These are phyloP conservation scores for Eutypa lata DNA, from an alignment of 2,329 filamentous ascomycete genomes.

Conservation along the genomic window DNA sequence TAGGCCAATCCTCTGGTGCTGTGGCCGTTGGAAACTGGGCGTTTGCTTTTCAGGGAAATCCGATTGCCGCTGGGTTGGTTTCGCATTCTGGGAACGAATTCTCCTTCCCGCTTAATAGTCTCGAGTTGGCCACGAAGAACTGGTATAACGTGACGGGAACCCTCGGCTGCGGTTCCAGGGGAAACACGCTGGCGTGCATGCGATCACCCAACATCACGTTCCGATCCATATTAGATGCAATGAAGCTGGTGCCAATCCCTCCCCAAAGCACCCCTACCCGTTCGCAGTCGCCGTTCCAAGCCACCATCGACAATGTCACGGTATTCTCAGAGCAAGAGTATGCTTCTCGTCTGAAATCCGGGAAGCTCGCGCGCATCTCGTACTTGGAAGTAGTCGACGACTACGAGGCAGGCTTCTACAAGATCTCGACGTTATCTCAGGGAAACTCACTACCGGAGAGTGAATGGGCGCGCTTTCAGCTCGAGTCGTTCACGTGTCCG, in stretches of 20 bases:
- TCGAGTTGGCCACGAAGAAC: conserved; percentile 3
- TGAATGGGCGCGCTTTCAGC: conserved; percentile 2
- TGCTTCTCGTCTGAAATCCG: neutral
- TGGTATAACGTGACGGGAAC: conserved; percentile 6
- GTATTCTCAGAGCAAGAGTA: conserved; percentile 1
- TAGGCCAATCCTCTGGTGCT: neutral
- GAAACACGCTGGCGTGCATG: conserved; percentile 5
- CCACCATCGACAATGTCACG: conserved; percentile 3
- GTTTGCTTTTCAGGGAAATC: conserved; percentile 2
- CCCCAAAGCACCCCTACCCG: neutral
- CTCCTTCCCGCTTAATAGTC: conserved; percentile 2
- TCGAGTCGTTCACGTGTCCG: conserved; percentile 2
- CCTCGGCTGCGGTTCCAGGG: conserved; percentile 1
- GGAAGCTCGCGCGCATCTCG: conserved; percentile 1
- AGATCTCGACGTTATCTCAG: conserved; percentile 2
- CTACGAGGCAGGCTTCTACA: conserved; percentile 5
- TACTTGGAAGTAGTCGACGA: conserved; percentile 3
- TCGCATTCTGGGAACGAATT: conserved; percentile 6
- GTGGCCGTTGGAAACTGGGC: neutral
- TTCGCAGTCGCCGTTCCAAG: conserved; percentile 5
- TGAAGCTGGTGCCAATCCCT: neutral
- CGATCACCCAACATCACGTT: conserved; percentile 3
- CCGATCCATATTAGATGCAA: conserved; percentile 1
- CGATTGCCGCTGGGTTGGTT: conserved; percentile 1
- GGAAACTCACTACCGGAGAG: conserved; percentile 1